phyloP scores from a whole-genome alignment of 768 basidiomycete genomes.

The Calvatia gigantea region DNA sequence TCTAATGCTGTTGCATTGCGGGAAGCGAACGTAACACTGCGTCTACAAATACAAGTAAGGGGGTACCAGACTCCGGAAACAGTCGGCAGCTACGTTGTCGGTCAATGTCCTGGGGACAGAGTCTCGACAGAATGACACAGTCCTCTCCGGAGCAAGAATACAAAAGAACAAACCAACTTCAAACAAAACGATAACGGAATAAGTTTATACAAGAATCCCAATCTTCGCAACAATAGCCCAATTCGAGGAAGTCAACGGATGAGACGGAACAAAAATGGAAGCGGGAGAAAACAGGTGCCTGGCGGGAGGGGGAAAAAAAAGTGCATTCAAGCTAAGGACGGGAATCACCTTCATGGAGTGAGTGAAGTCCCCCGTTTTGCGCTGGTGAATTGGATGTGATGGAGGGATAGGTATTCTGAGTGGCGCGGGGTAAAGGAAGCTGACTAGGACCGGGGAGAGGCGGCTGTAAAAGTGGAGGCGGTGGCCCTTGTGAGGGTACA shows the following conservation, averaged over 20 bases:
- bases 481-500: conserved; percentile 36
- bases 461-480: conserved; percentile 44
- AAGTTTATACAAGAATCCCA: not conserved
- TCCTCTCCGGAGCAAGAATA: conserved; percentile 5
- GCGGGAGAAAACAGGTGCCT: not conserved
- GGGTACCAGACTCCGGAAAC: conserved; percentile 3
- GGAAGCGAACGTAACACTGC: conserved; percentile 9
- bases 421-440: conserved; percentile 23
- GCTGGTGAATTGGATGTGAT: conserved; percentile 6
- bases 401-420: conserved; percentile 15
- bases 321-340: not conserved
- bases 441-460: conserved; percentile 33
- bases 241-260: not conserved
- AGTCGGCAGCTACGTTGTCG: conserved; percentile 3
- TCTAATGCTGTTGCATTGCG: conserved; percentile 12
- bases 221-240: not conserved
- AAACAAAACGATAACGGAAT: not conserved
- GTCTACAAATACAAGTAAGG: conserved; percentile 12
- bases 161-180: not conserved
- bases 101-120: not conserved
- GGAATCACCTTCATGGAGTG: not conserved
- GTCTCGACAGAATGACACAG: not conserved
- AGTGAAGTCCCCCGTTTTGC: conserved; percentile 12
- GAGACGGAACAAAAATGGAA: not conserved
- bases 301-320: too few relatives aligned